Base-by-base conservation (phyloP, 495 filamentous ascomycete genomes). In the Sphaerosporella brunnea region DNA sequence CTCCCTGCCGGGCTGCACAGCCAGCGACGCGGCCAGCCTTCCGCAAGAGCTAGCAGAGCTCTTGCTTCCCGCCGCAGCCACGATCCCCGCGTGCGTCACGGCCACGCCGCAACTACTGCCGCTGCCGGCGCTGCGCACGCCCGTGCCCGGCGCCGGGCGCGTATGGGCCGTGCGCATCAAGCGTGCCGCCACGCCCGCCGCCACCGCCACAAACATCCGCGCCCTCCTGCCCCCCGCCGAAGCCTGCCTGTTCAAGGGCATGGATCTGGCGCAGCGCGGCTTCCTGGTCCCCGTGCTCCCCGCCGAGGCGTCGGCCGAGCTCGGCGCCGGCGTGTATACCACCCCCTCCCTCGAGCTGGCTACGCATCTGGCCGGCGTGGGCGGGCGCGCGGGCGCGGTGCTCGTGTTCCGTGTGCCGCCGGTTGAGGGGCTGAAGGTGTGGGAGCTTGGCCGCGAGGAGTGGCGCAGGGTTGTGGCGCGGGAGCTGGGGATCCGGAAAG, bases 141-240 rank as follows among this genome's bases (percentile, higher is more conserved):
- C 23, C 41, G n/a, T 26, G 11, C 21, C 23, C 41, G n/a, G 11
- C 41, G 11, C 21, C 23, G n/a, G 20, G 15, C 11, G 4, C 19
- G 23, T 25, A 13, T 26, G n/a, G 20, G 28, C 41, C 21, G 3
- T 36, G 16, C 36, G 38, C 8, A 25, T 50, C 19, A 26, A 28
- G 28, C 50, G 38, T 16, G 46, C 36, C 35, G 25, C 42, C 50
- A 49, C 41, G 39, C 30, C 35, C 35, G 21, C 21, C 36, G 15
- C 35, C 23, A 38, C 19, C 23, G 23, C 19, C 40, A 20, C 38
- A 15, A 9, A 19, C 16, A 34, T 35, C 30, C 4, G 37, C 23
- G 24, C 36, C 35, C 18, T 23, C 24, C 26, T 23, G 23, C 11
- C 8, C 11, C 19, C n/a, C 8, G 15, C 8, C 35, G 15, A 8